Conservation (phyloP, 306 rosid genomes). For the Acacia acuminata region DNA sequence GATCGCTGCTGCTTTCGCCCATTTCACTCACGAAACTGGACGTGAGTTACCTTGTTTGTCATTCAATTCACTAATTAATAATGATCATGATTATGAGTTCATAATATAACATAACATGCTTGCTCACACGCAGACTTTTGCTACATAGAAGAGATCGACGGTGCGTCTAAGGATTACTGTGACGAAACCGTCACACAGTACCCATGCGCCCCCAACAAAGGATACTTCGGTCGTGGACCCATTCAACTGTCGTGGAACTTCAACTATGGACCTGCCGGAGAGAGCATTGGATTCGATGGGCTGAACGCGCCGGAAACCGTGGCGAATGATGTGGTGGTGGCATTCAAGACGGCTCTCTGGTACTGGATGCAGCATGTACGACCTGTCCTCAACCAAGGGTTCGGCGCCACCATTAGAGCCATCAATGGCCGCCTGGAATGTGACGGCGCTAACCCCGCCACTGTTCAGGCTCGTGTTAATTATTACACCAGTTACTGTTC, state of each 20-base stretch:
- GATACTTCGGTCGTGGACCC: conserved; percentile 61
- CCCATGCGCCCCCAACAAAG: conserved; percentile 70
- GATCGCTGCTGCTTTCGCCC: conserved; percentile 82
- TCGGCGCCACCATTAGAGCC: conserved; percentile 87
- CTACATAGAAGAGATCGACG: conserved; percentile 84
- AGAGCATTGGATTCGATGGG: conserved; percentile 61
- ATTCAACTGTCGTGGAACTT: conserved; percentile 72
- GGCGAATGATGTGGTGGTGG: conserved; percentile 54
- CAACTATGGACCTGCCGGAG: conserved; percentile 85
- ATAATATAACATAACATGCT: background rate
- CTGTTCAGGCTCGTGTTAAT: conserved; percentile 52
- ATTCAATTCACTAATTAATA: no score
- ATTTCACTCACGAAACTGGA: conserved; percentile 84
- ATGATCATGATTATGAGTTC: no score
- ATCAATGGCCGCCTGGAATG: conserved; percentile 85
- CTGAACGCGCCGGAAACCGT: conserved; percentile 70
- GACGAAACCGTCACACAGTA: conserved; percentile 63
- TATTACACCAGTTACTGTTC: conserved; percentile 64
- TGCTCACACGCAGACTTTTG: conserved; percentile 28
- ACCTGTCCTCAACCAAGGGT: conserved; percentile 61
- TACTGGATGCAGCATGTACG: conserved; percentile 73
- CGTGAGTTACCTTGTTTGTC: conserved; percentile 32
- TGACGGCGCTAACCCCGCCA: conserved; percentile 53
- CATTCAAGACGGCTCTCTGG: conserved; percentile 89
- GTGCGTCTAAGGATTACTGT: conserved; percentile 75